Conservation (phyloP, 352 stramenopile species). For the Pythium folliculosum region DNA sequence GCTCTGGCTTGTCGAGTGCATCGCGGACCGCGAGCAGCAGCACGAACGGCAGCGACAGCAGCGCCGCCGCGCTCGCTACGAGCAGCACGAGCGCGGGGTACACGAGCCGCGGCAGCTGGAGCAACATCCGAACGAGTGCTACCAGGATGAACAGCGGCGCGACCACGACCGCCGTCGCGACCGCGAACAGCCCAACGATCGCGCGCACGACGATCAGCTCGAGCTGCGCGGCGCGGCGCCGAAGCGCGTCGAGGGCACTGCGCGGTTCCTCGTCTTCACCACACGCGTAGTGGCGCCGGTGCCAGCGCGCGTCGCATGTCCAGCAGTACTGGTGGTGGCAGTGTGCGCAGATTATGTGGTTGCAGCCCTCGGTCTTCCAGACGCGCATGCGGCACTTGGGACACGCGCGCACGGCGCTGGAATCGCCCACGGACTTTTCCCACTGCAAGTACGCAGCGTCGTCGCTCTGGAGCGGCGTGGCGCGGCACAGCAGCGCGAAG, state of each 20-base stretch:
- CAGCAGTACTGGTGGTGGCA: slow-evolving; percentile 47
- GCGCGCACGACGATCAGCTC: not conserved
- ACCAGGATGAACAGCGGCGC: not conserved
- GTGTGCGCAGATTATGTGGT: slow-evolving; percentile 65
- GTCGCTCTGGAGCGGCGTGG: slow-evolving; percentile 13
- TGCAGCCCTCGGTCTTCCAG: slow-evolving; percentile 70
- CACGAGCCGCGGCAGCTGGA: not conserved
- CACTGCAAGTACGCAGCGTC: slow-evolving; percentile 56
- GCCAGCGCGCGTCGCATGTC: not conserved
- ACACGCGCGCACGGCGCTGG: slow-evolving; percentile 57
- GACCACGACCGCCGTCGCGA: not conserved
- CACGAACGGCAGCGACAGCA: slow-evolving; percentile 2
- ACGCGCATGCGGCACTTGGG: slow-evolving; percentile 63
- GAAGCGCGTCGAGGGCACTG: not conserved
- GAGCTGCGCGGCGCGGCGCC: not conserved
- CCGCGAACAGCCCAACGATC: not conserved
- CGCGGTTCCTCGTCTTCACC: slow-evolving; percentile 1
- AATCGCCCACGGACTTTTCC: slow-evolving; percentile 56
- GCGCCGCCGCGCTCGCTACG: not conserved
- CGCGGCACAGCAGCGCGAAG: slow-evolving; percentile 9
- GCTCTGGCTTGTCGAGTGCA: not conserved
- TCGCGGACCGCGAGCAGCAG: not conserved
- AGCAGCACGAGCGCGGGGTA: not conserved
- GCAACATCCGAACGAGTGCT: not conserved
- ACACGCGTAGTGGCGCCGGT: slow-evolving; percentile 7